Percentiles rank a stretch among this genome's conserved stretches.
phyloP scores from a whole-genome alignment of 345 rosid genomes.

The Gossypioides kirkii region DNA sequence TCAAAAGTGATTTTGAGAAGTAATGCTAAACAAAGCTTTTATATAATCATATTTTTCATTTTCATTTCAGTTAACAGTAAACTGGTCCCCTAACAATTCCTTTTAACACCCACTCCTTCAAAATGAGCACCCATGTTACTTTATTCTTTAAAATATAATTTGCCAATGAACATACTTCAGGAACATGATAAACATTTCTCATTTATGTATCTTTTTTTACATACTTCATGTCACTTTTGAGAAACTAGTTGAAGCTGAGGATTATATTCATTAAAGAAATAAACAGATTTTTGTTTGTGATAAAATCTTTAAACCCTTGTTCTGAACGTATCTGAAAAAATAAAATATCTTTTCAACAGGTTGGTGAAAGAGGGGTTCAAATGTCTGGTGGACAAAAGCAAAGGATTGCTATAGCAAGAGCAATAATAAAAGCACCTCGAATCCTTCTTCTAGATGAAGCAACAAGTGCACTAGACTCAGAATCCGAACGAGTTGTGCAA shows the following conservation, averaged over 20 bases:
- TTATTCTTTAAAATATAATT: background rate
- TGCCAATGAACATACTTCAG: background rate
- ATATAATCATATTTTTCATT: background rate
- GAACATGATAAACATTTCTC: background rate
- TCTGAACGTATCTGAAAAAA: background rate
- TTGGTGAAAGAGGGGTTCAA: slow-evolving; percentile 78
- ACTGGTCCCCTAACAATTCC: background rate
- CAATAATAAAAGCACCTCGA: slow-evolving; percentile 60
- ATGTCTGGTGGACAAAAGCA: slow-evolving; percentile 90
- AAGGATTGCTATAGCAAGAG: slow-evolving; percentile 75
- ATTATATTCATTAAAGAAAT: background rate
- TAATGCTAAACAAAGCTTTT: too few species aligned
- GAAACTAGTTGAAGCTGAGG: background rate
- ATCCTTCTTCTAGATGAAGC: slow-evolving; percentile 80
- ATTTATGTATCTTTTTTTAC: background rate
- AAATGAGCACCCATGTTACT: slow-evolving; percentile 10
- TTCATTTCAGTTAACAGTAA: background rate
- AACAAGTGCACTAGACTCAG: slow-evolving; percentile 71
- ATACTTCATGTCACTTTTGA: background rate
- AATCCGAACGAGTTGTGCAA: slow-evolving; percentile 68
- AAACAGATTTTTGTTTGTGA: background rate
- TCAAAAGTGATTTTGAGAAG: too few species aligned
- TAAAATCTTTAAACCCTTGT: background rate
- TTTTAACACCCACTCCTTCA: background rate
- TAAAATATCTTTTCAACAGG: slow-evolving; percentile 30